These are phyloP conservation scores for Tympanopsis confertula DNA, from an alignment of 2,329 filamentous ascomycete genomes.

Conservation along the genomic window DNA sequence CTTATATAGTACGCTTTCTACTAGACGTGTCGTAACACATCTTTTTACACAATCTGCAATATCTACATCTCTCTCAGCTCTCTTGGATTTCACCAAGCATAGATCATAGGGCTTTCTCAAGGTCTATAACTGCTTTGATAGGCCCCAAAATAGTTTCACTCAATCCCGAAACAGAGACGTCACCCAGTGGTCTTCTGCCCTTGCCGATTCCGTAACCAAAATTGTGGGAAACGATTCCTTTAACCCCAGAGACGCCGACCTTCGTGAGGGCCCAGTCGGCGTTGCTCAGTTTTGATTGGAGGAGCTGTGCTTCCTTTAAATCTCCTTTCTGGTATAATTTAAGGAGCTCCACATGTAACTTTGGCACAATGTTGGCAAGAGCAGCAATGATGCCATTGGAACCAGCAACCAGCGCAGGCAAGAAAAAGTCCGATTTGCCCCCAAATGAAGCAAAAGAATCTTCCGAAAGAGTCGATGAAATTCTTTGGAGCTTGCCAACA, in stretches of 20 bases:
- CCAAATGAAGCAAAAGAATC: slow-evolving; percentile 21
- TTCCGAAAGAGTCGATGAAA: too few relatives aligned
- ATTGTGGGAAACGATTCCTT: slow-evolving; percentile 11
- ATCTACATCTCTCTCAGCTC: too few relatives aligned
- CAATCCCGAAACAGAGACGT: too few relatives aligned
- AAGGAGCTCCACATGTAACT: slow-evolving; percentile 21
- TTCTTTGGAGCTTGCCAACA: too few relatives aligned
- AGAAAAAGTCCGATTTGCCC: slow-evolving; percentile 28
- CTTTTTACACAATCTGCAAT: too few relatives aligned
- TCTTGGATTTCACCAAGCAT: too few relatives aligned
- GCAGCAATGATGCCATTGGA: slow-evolving; percentile 28
- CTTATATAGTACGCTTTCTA: too few relatives aligned
- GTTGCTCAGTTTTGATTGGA: slow-evolving; percentile 19
- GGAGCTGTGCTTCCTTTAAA: slow-evolving; percentile 18
- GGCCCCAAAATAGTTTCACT: too few relatives aligned
- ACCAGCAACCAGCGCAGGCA: slow-evolving; percentile 24
- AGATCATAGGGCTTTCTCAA: too few relatives aligned
- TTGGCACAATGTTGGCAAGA: slow-evolving; percentile 24
- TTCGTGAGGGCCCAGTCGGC: slow-evolving; percentile 17
- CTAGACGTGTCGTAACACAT: too few relatives aligned
- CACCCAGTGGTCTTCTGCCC: slow-evolving; percentile 12
- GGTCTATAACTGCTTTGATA: too few relatives aligned
- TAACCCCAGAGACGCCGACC: slow-evolving; percentile 14
- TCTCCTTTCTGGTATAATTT: slow-evolving; percentile 18
- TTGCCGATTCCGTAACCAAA: slow-evolving; percentile 9